These are phyloP conservation scores for Tetraselmis striata DNA, from an alignment of 139 green algal genomes.

Conservation along the genomic window DNA sequence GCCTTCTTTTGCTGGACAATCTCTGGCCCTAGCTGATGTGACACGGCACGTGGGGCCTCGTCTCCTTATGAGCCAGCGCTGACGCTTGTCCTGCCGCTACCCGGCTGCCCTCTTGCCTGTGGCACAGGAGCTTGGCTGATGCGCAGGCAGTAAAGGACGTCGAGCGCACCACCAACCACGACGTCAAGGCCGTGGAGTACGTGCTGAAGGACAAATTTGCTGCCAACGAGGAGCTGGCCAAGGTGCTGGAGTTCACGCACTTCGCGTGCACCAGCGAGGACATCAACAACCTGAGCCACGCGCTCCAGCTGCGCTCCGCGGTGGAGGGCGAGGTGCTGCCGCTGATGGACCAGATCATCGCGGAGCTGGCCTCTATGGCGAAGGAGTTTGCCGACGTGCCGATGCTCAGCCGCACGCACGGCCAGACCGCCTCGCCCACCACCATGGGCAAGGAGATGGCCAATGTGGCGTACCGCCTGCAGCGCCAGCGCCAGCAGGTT, in stretches of 20 bases:
- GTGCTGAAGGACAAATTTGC: conserved; percentile 83
- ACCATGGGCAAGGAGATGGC: conserved; percentile 99
- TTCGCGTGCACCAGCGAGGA: conserved; percentile 98
- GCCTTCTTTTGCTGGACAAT: no score
- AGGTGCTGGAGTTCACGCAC: conserved; percentile 94
- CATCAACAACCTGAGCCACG: conserved; percentile 99
- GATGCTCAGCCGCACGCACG: conserved; percentile 95
- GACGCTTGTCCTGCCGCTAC: conserved; percentile 4
- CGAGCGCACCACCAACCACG: conserved; percentile 96
- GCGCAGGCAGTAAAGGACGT: conserved; percentile 64
- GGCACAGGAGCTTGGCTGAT: neutral
- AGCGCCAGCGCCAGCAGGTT: conserved; percentile 58
- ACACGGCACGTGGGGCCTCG: no score
- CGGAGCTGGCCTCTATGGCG: conserved; percentile 56
- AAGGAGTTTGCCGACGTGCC: conserved; percentile 75
- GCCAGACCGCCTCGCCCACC: conserved; percentile 92
- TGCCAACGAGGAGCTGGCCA: conserved; percentile 20
- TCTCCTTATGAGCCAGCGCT: no score
- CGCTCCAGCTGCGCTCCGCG: conserved; percentile 89
- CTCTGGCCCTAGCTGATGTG: no score
- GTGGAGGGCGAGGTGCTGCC: conserved; percentile 67
- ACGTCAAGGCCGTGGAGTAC: conserved; percentile 99
- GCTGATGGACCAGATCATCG: conserved; percentile 81
- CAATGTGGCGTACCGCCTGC: conserved; percentile 83
- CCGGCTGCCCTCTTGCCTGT: neutral